Evolutionary conservation across 805 yeast genomes (phyloP).

Genomic region (Kuraishia borneana): DNA sequence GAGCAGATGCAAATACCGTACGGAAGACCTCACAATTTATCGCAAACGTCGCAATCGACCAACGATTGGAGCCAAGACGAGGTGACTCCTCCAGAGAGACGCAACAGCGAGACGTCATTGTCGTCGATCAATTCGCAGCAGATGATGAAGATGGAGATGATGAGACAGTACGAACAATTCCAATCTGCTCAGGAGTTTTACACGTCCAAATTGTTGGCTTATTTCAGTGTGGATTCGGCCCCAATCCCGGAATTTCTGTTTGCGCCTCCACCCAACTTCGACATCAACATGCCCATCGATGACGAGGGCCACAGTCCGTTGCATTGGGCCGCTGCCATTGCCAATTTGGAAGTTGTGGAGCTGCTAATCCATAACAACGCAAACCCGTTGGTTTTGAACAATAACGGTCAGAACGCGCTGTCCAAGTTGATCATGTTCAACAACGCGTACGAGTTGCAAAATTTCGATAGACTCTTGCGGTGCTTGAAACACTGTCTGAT

Average conservation of each 20-base stretch:
- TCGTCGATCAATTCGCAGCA: slow-evolving; percentile 22
- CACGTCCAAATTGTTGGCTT: slow-evolving; percentile 32
- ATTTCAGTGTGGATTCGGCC: slow-evolving; percentile 36
- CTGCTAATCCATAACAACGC: slow-evolving; percentile 48
- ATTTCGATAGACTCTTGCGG: slow-evolving; percentile 48
- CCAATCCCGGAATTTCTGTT: slow-evolving; percentile 26
- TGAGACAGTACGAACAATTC: background rate
- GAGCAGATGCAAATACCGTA: background rate
- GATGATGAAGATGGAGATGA: slow-evolving; percentile 2
- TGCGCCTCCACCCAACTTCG: slow-evolving; percentile 51
- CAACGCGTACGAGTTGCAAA: slow-evolving; percentile 55
- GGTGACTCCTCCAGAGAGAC: slow-evolving; percentile 16
- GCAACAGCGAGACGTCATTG: slow-evolving; percentile 28
- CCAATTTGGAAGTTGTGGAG: slow-evolving; percentile 48
- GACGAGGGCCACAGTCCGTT: slow-evolving; percentile 73
- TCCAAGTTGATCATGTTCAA: slow-evolving; percentile 62
- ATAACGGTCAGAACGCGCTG: slow-evolving; percentile 56
- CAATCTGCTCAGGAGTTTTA: slow-evolving; percentile 11
- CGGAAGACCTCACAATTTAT: slow-evolving; percentile 11
- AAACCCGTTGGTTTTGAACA: slow-evolving; percentile 40
- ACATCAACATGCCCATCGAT: slow-evolving; percentile 60
- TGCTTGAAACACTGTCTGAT: slow-evolving; percentile 54
- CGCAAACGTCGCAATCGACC: slow-evolving; percentile 6
- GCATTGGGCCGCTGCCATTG: slow-evolving; percentile 84
- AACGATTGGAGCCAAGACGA: slow-evolving; percentile 20